Conservation (phyloP, 1,139 yeast species). For the Geotrichum histeridarum region DNA sequence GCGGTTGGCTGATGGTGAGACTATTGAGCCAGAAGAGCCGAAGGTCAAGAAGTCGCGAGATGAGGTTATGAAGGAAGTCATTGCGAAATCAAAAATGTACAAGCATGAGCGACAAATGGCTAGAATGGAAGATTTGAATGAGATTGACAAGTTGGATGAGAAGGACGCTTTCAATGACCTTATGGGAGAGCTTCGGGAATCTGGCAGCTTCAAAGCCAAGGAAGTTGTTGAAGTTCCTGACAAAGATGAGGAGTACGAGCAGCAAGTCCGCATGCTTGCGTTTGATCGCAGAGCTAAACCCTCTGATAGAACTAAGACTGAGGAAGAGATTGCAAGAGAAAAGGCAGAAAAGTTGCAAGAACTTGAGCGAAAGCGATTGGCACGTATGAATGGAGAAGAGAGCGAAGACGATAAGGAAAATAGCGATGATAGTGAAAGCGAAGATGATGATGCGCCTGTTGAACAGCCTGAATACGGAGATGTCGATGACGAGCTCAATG, state of each 20-base stretch:
- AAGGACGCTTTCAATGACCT: conserved; percentile 75
- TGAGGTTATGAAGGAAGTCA: conserved; percentile 94
- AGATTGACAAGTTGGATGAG: conserved; percentile 70
- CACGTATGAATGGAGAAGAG: conserved; percentile 75
- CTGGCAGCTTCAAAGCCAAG: conserved; percentile 26
- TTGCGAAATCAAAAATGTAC: conserved; percentile 87
- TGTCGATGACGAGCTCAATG: conserved; percentile 22
- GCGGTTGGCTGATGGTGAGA: conserved; percentile 29
- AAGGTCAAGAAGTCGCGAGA: conserved; percentile 76
- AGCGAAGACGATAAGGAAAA: conserved; percentile 26
- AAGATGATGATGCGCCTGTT: conserved; percentile 36
- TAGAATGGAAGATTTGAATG: conserved; percentile 63
- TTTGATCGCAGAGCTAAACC: conserved; percentile 89
- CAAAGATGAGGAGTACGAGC: conserved; percentile 63
- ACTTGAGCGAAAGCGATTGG: conserved; percentile 68
- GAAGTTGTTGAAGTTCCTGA: conserved; percentile 29
- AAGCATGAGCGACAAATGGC: conserved; percentile 82
- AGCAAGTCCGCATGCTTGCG: conserved; percentile 68
- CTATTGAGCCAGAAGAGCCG: conserved; percentile 40
- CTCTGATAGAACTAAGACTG: conserved; percentile 92
- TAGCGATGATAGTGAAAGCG: conserved; percentile 21
- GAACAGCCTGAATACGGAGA: conserved; percentile 29
- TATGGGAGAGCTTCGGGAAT: conserved; percentile 52
- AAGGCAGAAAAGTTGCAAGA: conserved; percentile 60
- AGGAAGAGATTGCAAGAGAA: conserved; percentile 72